phyloP scores from a whole-genome alignment of 441 rosid genomes.

The Kokia cookei region DNA sequence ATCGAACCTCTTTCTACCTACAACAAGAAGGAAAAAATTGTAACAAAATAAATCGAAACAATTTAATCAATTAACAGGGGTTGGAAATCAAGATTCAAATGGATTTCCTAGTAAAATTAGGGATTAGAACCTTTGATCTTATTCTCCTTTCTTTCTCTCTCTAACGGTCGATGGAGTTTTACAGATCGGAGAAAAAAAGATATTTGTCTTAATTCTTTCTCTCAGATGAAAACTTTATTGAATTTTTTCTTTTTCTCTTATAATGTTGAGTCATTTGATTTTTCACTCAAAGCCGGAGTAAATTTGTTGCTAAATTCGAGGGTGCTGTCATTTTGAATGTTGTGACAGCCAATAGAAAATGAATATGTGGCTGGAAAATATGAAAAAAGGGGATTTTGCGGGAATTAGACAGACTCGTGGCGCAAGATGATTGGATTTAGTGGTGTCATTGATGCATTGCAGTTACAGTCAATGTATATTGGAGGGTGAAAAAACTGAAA shows the following conservation, averaged over 20 bases:
- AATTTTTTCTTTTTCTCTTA: neutral
- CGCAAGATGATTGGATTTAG: neutral
- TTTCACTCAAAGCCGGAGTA: neutral
- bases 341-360: slow-evolving; percentile 8
- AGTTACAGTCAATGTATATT: neutral
- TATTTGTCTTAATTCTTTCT: neutral
- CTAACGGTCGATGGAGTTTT: slow-evolving; percentile 7
- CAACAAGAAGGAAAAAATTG: too few relatives aligned
- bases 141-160: slow-evolving; percentile 11
- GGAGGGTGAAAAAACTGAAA: neutral
- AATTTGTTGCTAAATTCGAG: neutral
- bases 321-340: neutral
- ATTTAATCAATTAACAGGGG: neutral
- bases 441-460: neutral
- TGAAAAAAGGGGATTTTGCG: neutral
- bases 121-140: neutral
- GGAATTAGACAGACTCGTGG: neutral
- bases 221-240: neutral
- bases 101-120: neutral
- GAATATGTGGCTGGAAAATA: neutral
- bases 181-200: slow-evolving; percentile 19
- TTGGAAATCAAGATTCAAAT: neutral
- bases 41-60: neutral
- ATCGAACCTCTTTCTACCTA: neutral
- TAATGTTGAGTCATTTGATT: neutral